phyloP scores from a whole-genome alignment of 192 early-diverging fungal genomes.

The Backusella sp. region DNA sequence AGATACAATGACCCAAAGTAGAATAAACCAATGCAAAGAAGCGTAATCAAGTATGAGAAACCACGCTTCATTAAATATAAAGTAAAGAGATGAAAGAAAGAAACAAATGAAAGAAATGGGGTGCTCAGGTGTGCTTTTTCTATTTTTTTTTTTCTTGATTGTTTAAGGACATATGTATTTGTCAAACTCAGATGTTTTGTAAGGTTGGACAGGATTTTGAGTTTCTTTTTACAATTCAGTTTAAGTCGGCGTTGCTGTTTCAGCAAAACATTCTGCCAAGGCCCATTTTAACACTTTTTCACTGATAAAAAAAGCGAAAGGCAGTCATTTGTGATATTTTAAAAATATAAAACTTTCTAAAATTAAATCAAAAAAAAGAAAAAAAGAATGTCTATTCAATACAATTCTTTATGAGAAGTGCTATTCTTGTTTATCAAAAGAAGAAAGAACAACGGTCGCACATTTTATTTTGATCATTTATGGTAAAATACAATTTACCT shows the following conservation, averaged over 20 bases:
- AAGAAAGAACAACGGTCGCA: background rate
- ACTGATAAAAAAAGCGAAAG: background rate
- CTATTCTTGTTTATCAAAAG: background rate
- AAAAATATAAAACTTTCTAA: background rate
- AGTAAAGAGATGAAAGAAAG: background rate
- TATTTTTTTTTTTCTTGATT: background rate
- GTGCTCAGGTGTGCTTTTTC: background rate
- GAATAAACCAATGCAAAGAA: background rate
- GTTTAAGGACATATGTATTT: background rate
- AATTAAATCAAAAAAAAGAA: background rate
- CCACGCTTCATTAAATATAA: conserved; percentile 9
- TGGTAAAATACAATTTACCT: background rate
- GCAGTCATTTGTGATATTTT: background rate
- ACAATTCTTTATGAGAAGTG: background rate
- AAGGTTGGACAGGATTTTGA: background rate
- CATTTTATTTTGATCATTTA: background rate
- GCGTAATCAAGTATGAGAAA: background rate
- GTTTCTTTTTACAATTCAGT: background rate
- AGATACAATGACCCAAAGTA: conserved; percentile 17
- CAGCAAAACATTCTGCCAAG: background rate
- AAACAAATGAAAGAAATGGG: background rate
- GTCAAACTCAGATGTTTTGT: conserved; percentile 1
- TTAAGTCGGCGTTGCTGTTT: conserved; percentile 1
- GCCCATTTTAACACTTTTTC: background rate
- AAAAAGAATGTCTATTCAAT: background rate